phyloP scores from a whole-genome alignment of 768 basidiomycete genomes.

The Cubamyces sp. region DNA sequence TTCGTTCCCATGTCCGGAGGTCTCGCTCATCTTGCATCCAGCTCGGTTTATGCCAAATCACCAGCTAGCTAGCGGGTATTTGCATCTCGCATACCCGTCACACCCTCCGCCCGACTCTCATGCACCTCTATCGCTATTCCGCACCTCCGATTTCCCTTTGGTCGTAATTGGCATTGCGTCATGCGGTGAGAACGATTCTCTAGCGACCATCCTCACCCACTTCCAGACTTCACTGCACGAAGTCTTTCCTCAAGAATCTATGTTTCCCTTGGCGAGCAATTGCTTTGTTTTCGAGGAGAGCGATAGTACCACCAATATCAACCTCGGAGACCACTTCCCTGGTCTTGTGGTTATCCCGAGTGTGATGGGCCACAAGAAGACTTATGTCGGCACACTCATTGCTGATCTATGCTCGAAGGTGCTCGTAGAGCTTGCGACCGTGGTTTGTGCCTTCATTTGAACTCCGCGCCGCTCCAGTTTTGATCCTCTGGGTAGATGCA shows the following conservation, averaged over 20 bases:
- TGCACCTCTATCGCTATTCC: constrained; percentile 68
- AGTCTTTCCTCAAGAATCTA: constrained; percentile 64
- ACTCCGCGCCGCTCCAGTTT: background rate
- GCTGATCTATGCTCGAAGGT: constrained; percentile 90
- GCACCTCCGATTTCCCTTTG: constrained; percentile 80
- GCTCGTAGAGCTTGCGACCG: constrained; percentile 79
- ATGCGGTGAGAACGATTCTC: constrained; percentile 57
- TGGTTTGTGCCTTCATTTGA: constrained; percentile 56
- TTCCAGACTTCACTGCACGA: constrained; percentile 69
- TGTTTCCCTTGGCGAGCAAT: constrained; percentile 78
- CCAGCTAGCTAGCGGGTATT: constrained; percentile 67
- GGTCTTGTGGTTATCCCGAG: constrained; percentile 81
- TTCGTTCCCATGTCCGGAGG: background rate
- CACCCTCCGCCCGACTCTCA: constrained; percentile 77
- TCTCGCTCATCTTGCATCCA: constrained; percentile 33
- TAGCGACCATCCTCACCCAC: constrained; percentile 59
- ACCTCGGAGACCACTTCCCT: constrained; percentile 57
- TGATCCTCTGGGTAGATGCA: constrained; percentile 54
- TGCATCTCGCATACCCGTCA: constrained; percentile 79
- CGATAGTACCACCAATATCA: constrained; percentile 56
- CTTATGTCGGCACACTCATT: constrained; percentile 86
- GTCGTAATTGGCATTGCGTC: constrained; percentile 88
- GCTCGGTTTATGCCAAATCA: constrained; percentile 84
- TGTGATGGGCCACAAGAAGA: constrained; percentile 84
- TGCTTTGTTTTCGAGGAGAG: constrained; percentile 86